These are phyloP conservation scores for Nicotiana paniculata DNA, from an alignment of 257 asterid genomes.

Conservation along the genomic window DNA sequence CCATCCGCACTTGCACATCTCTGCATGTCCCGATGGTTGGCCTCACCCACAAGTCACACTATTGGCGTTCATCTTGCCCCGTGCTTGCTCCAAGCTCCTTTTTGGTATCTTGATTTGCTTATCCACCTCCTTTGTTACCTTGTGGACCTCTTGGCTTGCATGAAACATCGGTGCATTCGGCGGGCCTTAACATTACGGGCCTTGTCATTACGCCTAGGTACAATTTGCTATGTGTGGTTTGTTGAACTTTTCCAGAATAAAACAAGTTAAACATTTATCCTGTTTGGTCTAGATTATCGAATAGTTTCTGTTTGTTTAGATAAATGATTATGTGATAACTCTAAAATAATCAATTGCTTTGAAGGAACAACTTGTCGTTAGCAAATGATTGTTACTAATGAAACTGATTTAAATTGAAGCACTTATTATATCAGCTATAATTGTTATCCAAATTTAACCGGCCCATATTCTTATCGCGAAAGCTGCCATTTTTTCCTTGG, in stretches of 20 bases:
- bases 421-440: not conserved
- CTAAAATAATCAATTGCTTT: no score
- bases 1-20: not conserved
- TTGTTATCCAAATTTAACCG: not conserved
- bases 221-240: no score
- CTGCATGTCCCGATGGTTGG: not conserved
- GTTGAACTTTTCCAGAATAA: no score
- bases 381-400: not conserved
- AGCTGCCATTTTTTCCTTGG: not conserved
- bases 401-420: not conserved
- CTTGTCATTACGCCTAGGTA: not conserved
- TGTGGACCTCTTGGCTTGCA: not conserved
- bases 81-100: not conserved
- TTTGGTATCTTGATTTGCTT: not conserved
- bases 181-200: not conserved
- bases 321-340: no score
- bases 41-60: not conserved
- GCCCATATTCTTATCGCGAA: not conserved
- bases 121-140: not conserved
- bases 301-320: no score
- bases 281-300: no score
- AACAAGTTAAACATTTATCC: no score
- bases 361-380: no score
- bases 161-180: not conserved
- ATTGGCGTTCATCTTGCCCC: not conserved